phyloP scores from a whole-genome alignment of 371 early-diverging fungal species.

The Zopfochytrium polystomum region DNA sequence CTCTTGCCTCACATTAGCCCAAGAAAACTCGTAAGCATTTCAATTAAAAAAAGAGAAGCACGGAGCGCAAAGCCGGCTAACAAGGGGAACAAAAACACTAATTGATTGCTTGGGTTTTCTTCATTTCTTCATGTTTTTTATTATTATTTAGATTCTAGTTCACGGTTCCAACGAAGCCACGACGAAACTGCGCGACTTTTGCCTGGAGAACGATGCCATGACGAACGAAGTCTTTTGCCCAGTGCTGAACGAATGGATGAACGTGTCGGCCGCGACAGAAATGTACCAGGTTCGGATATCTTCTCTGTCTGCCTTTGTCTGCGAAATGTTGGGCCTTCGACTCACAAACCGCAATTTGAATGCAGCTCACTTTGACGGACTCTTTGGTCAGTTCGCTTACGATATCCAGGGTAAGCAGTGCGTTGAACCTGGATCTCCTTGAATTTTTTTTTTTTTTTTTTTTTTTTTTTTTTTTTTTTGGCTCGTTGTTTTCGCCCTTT shows the following conservation, averaged over 20 bases:
- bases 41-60: neutral
- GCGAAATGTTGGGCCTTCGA: neutral
- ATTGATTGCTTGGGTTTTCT: constrained; percentile 6
- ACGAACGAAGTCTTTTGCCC: constrained; percentile 85
- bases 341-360: constrained; percentile 1
- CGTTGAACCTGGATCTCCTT: constrained; percentile 6
- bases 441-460: constrained; percentile 20
- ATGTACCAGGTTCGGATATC: constrained; percentile 62
- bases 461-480: neutral
- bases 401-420: constrained; percentile 60
- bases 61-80: too few species aligned
- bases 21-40: constrained; percentile 67
- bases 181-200: constrained; percentile 57
- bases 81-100: neutral
- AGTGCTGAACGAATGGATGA: constrained; percentile 72
- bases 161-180: constrained; percentile 75
- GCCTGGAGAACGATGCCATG: constrained; percentile 56
- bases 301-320: neutral
- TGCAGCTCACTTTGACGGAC: constrained; percentile 72
- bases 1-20: constrained; percentile 83
- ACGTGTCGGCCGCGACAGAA: constrained; percentile 84
- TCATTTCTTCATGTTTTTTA: constrained; percentile 2
- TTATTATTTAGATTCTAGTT: constrained; percentile 64
- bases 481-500: too few species aligned
- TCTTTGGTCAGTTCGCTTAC: constrained; percentile 75